A percentile compares a stretch with the other conserved stretches of the same genome.
These are phyloP conservation scores for Pleurostoma richardsiae DNA, from an alignment of 2,329 filamentous ascomycete species.

Conservation along the genomic window DNA sequence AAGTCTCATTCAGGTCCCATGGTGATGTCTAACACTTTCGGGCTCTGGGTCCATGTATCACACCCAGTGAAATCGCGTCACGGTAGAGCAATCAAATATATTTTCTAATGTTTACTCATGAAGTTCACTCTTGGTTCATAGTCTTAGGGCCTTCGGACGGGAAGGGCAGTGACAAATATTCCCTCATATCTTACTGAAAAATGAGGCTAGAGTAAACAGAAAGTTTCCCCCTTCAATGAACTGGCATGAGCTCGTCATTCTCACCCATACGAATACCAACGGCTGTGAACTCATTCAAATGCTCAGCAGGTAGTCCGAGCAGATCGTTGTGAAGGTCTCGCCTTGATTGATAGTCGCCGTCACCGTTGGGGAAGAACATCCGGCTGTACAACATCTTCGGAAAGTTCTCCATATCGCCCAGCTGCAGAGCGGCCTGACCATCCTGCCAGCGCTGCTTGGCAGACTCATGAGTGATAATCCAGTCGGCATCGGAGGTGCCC, in stretches of 20 bases:
- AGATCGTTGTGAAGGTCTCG: conserved; percentile 39
- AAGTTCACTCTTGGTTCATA: too few relatives aligned
- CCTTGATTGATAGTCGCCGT: conserved; percentile 35
- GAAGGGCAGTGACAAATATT: too few relatives aligned
- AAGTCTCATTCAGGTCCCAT: too few relatives aligned
- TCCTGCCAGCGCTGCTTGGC: conserved; percentile 40
- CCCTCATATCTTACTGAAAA: too few relatives aligned
- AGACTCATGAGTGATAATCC: conserved; percentile 47
- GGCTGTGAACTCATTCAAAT: conserved; percentile 51
- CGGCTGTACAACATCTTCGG: conserved; percentile 44
- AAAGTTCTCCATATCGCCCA: conserved; percentile 38
- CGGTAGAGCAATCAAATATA: too few relatives aligned
- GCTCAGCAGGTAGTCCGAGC: conserved; percentile 54
- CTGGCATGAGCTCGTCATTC: neutral
- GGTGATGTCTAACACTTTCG: too few relatives aligned
- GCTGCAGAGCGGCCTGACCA: conserved; percentile 36
- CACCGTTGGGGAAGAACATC: conserved; percentile 41
- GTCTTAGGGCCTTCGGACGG: too few relatives aligned
- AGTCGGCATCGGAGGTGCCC: conserved; percentile 52
- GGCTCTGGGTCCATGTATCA: too few relatives aligned
- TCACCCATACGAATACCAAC: conserved; percentile 2
- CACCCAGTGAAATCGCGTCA: too few relatives aligned
- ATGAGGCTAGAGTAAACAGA: too few relatives aligned
- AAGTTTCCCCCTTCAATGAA: neutral
- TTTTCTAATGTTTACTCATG: too few relatives aligned